phyloP scores from a whole-genome alignment of 2,329 filamentous ascomycete genomes.

The Hirsutella rhossiliensis region DNA sequence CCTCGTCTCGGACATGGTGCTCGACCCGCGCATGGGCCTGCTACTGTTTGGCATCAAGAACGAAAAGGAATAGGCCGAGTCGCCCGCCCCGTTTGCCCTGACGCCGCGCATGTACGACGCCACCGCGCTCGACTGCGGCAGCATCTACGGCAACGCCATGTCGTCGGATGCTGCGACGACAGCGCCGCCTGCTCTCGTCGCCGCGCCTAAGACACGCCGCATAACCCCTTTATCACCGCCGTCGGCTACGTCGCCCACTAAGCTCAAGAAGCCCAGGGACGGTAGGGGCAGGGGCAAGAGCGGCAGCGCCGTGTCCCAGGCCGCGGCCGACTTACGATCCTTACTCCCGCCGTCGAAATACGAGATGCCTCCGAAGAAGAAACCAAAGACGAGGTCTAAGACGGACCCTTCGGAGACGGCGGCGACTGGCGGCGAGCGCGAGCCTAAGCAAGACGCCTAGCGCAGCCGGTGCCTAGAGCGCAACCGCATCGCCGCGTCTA shows the following conservation, averaged over 20 bases:
- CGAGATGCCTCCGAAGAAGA: too few species aligned
- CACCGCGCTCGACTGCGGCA: neutral
- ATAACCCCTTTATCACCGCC: too few species aligned
- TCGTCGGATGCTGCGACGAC: neutral
- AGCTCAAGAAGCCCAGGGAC: neutral
- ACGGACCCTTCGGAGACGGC: neutral
- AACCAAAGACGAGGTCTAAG: neutral
- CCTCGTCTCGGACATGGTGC: too few species aligned
- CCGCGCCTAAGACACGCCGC: too few species aligned
- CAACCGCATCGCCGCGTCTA: constrained; percentile 61
- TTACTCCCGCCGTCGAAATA: too few species aligned
- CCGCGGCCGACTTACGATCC: too few species aligned
- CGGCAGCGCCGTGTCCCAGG: neutral
- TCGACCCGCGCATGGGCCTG: constrained; percentile 4
- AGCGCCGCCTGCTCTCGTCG: too few species aligned
- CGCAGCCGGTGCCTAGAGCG: constrained; percentile 51
- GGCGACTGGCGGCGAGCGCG: neutral
- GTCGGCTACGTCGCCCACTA: neutral
- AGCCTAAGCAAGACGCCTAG: constrained; percentile 13
- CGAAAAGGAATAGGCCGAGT: constrained; percentile 1
- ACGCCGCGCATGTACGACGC: constrained; percentile 4
- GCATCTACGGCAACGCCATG: neutral
- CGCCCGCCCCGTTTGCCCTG: constrained; percentile 1
- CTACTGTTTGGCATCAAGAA: constrained; percentile 3
- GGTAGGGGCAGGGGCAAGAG: neutral